Conservation (phyloP, 2,329 filamentous ascomycete species). For the Alternaria metachromatica region DNA sequence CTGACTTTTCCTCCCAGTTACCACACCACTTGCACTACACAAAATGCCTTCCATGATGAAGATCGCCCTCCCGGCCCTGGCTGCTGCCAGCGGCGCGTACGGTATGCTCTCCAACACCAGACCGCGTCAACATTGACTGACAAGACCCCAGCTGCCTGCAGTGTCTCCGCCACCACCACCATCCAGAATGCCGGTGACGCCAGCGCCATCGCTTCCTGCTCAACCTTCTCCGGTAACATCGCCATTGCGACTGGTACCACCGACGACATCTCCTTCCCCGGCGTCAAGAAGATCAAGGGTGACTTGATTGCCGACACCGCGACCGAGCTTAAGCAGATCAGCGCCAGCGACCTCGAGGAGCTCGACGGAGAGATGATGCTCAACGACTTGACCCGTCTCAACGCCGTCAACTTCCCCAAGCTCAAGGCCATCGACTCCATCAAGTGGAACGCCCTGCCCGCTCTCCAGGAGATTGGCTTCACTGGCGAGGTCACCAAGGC, state of each 20-base stretch:
- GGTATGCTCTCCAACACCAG: slow-evolving; percentile 48
- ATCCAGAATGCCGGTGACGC: slow-evolving; percentile 69
- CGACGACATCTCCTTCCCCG: slow-evolving; percentile 67
- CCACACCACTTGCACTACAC: slow-evolving; percentile 23
- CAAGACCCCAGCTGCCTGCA: slow-evolving; percentile 46
- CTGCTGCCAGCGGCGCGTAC: slow-evolving; percentile 59
- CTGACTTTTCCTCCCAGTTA: slow-evolving; percentile 38
- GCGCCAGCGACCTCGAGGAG: slow-evolving; percentile 64
- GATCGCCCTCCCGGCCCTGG: slow-evolving; percentile 64
- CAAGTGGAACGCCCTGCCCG: slow-evolving; percentile 73
- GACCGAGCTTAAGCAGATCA: slow-evolving; percentile 69
- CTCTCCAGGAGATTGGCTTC: slow-evolving; percentile 66
- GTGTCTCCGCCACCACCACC: slow-evolving; percentile 58
- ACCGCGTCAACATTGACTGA: slow-evolving; percentile 21
- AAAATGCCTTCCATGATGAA: slow-evolving; percentile 61
- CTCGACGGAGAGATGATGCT: slow-evolving; percentile 77
- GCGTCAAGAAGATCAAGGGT: slow-evolving; percentile 66
- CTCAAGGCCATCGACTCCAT: slow-evolving; percentile 73
- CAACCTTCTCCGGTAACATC: slow-evolving; percentile 72
- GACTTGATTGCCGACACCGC: slow-evolving; percentile 60
- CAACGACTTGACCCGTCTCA: slow-evolving; percentile 71
- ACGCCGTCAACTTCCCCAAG: slow-evolving; percentile 68
- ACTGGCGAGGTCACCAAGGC: slow-evolving; percentile 71
- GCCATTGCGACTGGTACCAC: slow-evolving; percentile 65
- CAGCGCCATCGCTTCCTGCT: slow-evolving; percentile 66